Evolutionary conservation across 805 yeast species (phyloP), one percentile per base, ranked within the genome.

Genomic region (Cyberlindnera subsufficiens): DNA sequence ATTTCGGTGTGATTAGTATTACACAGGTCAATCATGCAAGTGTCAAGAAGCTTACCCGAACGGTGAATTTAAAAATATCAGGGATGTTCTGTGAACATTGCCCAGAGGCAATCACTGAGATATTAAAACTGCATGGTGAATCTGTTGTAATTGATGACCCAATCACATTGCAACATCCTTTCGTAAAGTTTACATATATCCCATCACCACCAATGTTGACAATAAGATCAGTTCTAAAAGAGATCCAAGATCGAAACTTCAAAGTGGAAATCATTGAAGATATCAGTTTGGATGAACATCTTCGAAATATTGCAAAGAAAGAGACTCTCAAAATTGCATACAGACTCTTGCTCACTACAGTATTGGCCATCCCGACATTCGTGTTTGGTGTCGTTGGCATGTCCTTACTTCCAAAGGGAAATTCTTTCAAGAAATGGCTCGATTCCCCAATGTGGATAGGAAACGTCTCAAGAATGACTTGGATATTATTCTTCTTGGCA

Each of bases 1-100:
- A 77, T 13, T 79, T 74, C 50, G 73, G 72, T 19, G 51, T 75
- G 10, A 51, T 77, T n/a, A 63, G 64, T 6, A 61, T 66, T 6
- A 67, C 66, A 29, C 69, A 68, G 38, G 67, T 73, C 31, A 69
- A 70, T 49, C 73, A 71, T 45, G 68, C 75, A 1, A 67, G 74
- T n/a, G 65, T 70, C 3, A 69, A 72, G 46, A 69, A 67, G 34
- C 67, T 63, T 36, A 67, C 82, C 3, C 69, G 91, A 50, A 68
- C 79, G 0, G 74, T 83, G 36, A 74, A 74, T 45, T 63, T 85
- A 42, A 68, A 65, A 35, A 68, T 83, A 8, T 67, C 67, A 1
- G 89, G 89, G 1, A 82, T 84, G 86, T 79, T 63, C 56, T 85
- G 91, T 61, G 74, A 69, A 13, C 77, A 79, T 54, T 85, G 91